Evolutionary conservation across 129 eudicot species (phyloP).

Genomic region (Ambrosia artemisiifolia): DNA sequence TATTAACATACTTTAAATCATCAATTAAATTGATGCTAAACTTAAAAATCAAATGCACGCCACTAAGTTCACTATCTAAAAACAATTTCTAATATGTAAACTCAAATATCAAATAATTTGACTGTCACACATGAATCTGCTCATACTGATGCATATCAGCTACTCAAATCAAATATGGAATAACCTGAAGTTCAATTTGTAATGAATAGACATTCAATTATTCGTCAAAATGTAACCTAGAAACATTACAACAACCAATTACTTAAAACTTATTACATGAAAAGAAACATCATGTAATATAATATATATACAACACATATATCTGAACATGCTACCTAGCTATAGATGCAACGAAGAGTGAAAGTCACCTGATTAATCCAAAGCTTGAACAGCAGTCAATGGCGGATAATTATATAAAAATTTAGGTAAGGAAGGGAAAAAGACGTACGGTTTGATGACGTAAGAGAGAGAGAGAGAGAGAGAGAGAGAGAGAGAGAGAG

Average conservation of each 20-base stretch:
- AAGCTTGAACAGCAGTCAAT: conserved; percentile 25
- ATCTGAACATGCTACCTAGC: too few species aligned
- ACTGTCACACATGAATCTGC: conserved; percentile 3
- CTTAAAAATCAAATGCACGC: neutral
- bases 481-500: too few species aligned
- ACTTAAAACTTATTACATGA: neutral
- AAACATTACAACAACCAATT: conserved; percentile 1
- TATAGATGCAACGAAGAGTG: neutral
- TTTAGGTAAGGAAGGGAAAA: conserved; percentile 19
- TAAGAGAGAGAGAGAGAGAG: conserved; percentile 21
- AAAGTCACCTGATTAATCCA: conserved; percentile 16
- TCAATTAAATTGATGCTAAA: neutral
- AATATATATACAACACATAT: too few species aligned
- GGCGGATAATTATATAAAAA: conserved; percentile 26
- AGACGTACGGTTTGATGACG: conserved; percentile 28
- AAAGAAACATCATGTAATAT: too few species aligned
- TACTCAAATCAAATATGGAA: neutral
- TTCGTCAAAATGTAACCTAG: conserved; percentile 13
- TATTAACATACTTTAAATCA: neutral
- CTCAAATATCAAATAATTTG: too few species aligned
- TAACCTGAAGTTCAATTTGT: neutral
- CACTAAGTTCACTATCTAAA: neutral
- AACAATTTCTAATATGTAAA: neutral
- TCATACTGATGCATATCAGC: neutral
- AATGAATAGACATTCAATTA: neutral